Conservation (phyloP, 2,329 filamentous ascomycete genomes). For the Cladosporium sp. region DNA sequence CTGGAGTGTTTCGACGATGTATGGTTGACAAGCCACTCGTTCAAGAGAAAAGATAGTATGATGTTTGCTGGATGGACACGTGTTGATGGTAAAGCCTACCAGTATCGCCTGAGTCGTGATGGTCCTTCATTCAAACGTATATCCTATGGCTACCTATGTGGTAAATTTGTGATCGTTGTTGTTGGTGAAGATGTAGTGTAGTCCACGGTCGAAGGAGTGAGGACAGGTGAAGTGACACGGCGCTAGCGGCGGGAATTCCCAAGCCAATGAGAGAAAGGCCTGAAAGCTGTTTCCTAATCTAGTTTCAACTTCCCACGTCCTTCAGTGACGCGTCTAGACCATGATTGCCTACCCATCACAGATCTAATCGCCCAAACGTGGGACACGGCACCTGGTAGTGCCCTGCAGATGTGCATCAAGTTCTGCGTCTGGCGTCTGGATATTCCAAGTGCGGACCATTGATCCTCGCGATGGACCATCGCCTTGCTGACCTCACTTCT, state of each 20-base stretch:
- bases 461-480: not conserved
- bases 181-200: no score
- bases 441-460: constrained; percentile 4
- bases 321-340: not conserved
- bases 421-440: constrained; percentile 1
- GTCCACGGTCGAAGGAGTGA: no score
- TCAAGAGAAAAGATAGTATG: no score
- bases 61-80: no score
- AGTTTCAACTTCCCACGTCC: constrained; percentile 10
- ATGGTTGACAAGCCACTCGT: no score
- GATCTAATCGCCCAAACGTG: constrained; percentile 1
- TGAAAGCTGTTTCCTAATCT: constrained; percentile 4
- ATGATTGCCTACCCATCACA: constrained; percentile 2
- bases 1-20: no score
- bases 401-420: not conserved
- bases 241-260: not conserved
- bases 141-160: no score
- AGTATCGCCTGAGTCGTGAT: no score
- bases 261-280: not conserved
- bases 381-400: not conserved
- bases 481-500: not conserved
- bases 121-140: no score
- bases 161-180: no score
- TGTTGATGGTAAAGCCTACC: no score
- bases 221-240: no score